Evolutionary conservation across 2,329 filamentous ascomycete genomes (phyloP), one percentile per base, ranked within the genome.

Genomic region (Fusarium continuum): DNA sequence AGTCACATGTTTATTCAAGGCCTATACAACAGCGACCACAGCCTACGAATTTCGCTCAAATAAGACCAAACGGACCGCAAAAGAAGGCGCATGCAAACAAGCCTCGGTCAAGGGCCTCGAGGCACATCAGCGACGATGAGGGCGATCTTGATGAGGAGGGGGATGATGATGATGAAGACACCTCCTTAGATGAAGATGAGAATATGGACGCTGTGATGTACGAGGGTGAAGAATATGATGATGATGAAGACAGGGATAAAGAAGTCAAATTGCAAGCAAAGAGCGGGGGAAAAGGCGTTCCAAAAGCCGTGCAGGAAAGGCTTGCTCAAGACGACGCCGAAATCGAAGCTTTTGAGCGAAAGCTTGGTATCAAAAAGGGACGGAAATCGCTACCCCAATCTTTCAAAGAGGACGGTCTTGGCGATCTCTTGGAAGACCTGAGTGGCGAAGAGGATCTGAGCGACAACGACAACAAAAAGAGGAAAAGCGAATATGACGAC

Each of bases 281-380:
- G 6, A 77, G 73, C 41, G 65, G 40, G 8, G 49, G 43, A 17
- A 57, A 52, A 7, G 38, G 59, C 2, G 17, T 69, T 11, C 46
- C 73, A 14, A 68, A 61, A 26, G 47, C 57, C 2, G 48, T 64
- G 64, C 17, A 73, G 87, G n/a, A 86, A 83, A 71, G 84, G 67
- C 79, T 97, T 5, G 88, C 86, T 1, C 82, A 91, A 60, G 94
- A 99, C 55, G 93, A 98, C 71, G 91, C 88, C 3, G 92, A 97
- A 68, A 98, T 99, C 67, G 89, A 90, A 17, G 88, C 88, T 4
- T 80, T 97, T 26, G 95, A 99, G 78, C 93, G 89, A 75, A 96
- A 91, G 71, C 79, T 99, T 4, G 94, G 95, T 0, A 83, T 97
- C 28, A 88, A 84, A 65, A 91, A 89, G 72, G 86, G 87, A 20